Base-by-base conservation (phyloP, 345 rosid species). In the Limnanthes douglasii region DNA sequence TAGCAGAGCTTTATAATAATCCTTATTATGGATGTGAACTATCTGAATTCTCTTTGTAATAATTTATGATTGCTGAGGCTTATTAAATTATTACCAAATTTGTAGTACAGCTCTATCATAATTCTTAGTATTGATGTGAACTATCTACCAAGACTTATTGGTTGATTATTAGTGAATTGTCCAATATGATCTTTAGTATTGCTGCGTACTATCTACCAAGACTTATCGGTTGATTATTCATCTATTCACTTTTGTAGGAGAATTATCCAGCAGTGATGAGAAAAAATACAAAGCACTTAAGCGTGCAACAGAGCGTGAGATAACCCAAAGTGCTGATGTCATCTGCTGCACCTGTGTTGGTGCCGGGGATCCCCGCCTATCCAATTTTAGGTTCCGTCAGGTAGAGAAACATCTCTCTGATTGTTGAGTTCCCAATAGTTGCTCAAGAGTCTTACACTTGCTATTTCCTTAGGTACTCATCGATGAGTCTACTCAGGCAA, bases 271-370 rank as follows among this genome's bases (percentile, higher is more conserved):
- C 52, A 73, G 96, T 65, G 99, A 92, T 58, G 99, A 92, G 72
- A 92, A 92, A 57, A 92, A 85, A 53, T 92, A 85, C 72, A 85
- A 92, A 69, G 82, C 90, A 14, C 57, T 92, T 46, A 92, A 92
- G 70, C 88, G 96, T 24, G 90, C 93, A 19, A 92, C 94, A 15
- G 99, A 92, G 61, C 70, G 96, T 31, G 99, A 92, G 62, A 85
- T 92, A 60, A 75, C 90, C 15, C 99, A 92, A 61, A 92, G 99
- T 54, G 99, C 99, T 50, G 99, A 92, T 66, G 99, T 92, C 57
- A 92, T 92, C 41, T 92, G 99, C 60, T 92, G 93, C 62, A 92
- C 99, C 4, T 92, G 96, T 59, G 96, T 78, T 46, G 99, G 99
- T 60, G 96, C 99, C 56, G 99, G 93, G 48, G 99, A 92, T 70